A percentile compares a stretch with the other conserved stretches of the same genome.
Conservation (phyloP, 495 filamentous ascomycete genomes). For the Penicillium turbatum region DNA sequence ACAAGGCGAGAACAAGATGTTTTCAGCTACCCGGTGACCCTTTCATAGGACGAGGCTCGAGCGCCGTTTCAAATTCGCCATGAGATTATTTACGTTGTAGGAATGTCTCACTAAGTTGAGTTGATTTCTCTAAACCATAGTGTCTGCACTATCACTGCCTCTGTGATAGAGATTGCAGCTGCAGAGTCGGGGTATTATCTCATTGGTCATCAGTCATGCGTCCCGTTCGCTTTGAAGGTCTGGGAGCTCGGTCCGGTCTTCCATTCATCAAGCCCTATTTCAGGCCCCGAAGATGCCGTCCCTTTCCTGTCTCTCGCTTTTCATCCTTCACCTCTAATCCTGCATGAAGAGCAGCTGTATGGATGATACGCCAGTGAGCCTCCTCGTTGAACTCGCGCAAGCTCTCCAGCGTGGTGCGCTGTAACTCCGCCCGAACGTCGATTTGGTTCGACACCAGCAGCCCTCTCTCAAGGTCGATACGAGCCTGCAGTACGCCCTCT, state of each 20-base stretch:
- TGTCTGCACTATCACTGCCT: not conserved
- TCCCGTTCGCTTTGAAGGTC: not conserved
- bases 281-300: not conserved
- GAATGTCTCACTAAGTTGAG: not conserved
- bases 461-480: slow-evolving; percentile 78
- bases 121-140: slow-evolving; percentile 1
- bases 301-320: slow-evolving; percentile 2
- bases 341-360: slow-evolving; percentile 67
- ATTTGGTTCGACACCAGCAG: slow-evolving; percentile 67
- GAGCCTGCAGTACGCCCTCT: slow-evolving; percentile 62
- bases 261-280: not conserved
- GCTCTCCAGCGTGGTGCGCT: slow-evolving; percentile 59
- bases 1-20: slow-evolving; percentile 3
- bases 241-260: not conserved
- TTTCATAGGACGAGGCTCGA: not conserved
- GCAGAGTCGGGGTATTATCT: slow-evolving; percentile 21
- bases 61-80: not conserved
- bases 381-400: slow-evolving; percentile 68
- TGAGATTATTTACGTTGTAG: not conserved
- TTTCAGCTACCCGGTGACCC: not conserved
- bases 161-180: not conserved
- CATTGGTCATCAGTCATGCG: slow-evolving; percentile 17
- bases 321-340: slow-evolving; percentile 64
- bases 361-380: slow-evolving; percentile 67
- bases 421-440: slow-evolving; percentile 62